Evolutionary conservation across 306 rosid species (phyloP).

Genomic region (Clitoria ternatea): DNA sequence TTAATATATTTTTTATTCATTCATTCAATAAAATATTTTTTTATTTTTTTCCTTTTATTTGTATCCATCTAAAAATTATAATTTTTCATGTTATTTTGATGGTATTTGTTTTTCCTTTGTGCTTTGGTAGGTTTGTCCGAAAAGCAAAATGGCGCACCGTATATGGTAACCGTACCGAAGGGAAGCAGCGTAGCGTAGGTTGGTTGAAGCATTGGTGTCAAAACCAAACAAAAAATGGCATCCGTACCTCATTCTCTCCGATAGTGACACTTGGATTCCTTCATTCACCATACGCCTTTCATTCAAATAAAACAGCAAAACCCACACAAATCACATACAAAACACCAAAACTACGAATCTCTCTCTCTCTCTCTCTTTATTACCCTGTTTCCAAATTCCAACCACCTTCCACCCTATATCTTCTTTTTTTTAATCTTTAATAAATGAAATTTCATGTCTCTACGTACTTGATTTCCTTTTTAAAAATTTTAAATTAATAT

Average conservation of each 20-base stretch:
- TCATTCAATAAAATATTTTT: too few relatives aligned
- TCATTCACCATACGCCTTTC: neutral
- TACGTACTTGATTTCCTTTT: too few relatives aligned
- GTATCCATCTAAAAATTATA: too few relatives aligned
- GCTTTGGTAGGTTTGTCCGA: too few relatives aligned
- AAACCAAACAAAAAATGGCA: neutral
- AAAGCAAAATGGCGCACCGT: neutral
- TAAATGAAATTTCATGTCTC: too few relatives aligned
- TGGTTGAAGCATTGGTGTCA: neutral
- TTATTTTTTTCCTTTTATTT: too few relatives aligned
- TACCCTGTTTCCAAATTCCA: slow-evolving; percentile 8
- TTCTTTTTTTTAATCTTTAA: neutral
- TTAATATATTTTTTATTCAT: too few relatives aligned
- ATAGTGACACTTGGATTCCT: slow-evolving; percentile 50
- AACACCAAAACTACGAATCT: too few relatives aligned
- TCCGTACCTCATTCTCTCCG: slow-evolving; percentile 36
- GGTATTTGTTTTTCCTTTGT: too few relatives aligned
- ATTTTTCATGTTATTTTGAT: too few relatives aligned
- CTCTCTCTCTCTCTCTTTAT: slow-evolving; percentile 5
- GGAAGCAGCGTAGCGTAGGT: neutral
- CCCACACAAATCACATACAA: too few relatives aligned
- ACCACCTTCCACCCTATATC: neutral
- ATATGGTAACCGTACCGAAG: slow-evolving; percentile 28
- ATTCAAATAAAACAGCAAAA: neutral
- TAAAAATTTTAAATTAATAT: too few relatives aligned